Evolutionary conservation across 148 eudicot genomes (phyloP), one percentile per base, ranked within the genome.

Genomic region (Tetragonia tetragonoides): DNA sequence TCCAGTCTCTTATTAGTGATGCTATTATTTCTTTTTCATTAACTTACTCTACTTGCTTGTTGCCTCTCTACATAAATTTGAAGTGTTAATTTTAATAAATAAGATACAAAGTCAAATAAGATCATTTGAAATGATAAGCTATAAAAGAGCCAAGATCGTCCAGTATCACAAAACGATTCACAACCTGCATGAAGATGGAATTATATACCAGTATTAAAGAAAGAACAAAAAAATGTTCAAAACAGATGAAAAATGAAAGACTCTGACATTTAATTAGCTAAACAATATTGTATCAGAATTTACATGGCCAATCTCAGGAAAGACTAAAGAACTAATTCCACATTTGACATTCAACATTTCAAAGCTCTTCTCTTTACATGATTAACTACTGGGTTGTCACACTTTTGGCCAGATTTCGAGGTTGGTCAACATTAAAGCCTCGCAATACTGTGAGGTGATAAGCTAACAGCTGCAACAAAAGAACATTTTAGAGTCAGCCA

Each of bases 341-440:
- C 64, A 38, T 7, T 56, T 47, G 18, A 46, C 69, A 59, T 17
- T 42, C 42, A 62, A 64, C 51, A 21, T 46, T 20, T 10, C 11
- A 7, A 46, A 76, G 66, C 67, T 68, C 23, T 23, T 61, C 57
- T 68, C 41, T 39, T 24, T 56, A 72, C 74, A 39, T 17, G 17
- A n/a, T 59, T 57, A 64, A 5, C 76, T 80, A 96, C 79, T 96
- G 95, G 8, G 99, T 96, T 11, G 99, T 96, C 72, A 96, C 98
- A 60, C 98, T 96, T 83, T 96, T 96, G 66, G 98, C 98, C 79
- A 96, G 91, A 78, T 96, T 96, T 74, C 99, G 87, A 57, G 98
- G 99, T 85, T 96, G 98, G 81, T 96, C 99, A 70, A 96, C 99
- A 79, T 96, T 96, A 83, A 89, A 83, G 59, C 99, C 99, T 41